phyloP scores from a whole-genome alignment of 83 land plant genomes.

The Larix sibirica region DNA sequence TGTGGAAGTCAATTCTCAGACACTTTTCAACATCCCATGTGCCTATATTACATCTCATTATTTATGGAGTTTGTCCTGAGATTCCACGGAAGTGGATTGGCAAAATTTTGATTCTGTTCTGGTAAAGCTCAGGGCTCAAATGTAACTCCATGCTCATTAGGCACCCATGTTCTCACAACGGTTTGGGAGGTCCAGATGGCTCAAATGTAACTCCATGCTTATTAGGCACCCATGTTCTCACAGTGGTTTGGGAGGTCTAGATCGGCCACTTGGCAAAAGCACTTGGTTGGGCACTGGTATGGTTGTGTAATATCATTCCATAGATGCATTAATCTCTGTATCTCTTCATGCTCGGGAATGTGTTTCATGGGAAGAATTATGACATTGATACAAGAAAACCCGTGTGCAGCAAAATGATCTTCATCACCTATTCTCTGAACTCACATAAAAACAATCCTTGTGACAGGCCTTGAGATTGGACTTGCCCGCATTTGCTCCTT shows the following conservation, averaged over 20 bases:
- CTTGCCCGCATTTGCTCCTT: background rate
- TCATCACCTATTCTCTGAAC: too few relatives aligned
- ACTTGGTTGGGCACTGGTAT: too few relatives aligned
- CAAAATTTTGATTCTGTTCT: too few relatives aligned
- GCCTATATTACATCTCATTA: background rate
- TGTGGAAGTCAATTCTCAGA: background rate
- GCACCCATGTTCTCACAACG: too few relatives aligned
- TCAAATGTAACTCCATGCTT: too few relatives aligned
- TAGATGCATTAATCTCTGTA: background rate
- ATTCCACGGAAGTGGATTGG: background rate
- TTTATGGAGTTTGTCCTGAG: background rate
- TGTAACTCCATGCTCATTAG: background rate
- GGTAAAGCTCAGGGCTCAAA: background rate
- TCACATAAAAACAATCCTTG: too few relatives aligned
- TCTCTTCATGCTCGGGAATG: background rate
- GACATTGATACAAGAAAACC: too few relatives aligned
- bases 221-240: background rate
- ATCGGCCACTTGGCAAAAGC: background rate
- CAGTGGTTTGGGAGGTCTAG: background rate
- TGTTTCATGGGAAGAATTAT: background rate
- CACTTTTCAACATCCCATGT: background rate
- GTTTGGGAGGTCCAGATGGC: too few relatives aligned
- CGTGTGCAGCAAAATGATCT: too few relatives aligned
- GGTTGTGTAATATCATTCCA: too few relatives aligned
- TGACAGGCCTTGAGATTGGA: too few relatives aligned